Evolutionary conservation across 2,329 filamentous ascomycete species (phyloP).

Genomic region (Penicillium aurantiogriseum): DNA sequence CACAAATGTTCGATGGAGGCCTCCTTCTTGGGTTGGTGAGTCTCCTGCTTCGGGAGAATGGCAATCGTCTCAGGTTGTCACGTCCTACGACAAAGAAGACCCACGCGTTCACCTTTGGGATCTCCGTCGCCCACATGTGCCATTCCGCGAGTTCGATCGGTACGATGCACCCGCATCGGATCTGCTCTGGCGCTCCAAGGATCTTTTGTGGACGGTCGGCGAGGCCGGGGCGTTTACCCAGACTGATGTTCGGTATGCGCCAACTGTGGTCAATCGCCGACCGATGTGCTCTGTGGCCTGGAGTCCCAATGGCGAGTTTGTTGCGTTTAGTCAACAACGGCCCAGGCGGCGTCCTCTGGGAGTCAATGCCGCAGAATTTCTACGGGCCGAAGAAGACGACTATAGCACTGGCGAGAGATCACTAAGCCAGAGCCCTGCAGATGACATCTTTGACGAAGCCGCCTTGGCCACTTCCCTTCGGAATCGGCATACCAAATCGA

Average conservation of each 20-base stretch:
- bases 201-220: slow-evolving; percentile 64
- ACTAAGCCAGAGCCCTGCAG: slow-evolving; percentile 53
- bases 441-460: slow-evolving; percentile 58
- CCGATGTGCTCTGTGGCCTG: slow-evolving; percentile 57
- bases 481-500: slow-evolving; percentile 47
- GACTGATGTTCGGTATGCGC: slow-evolving; percentile 59
- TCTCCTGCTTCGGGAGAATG: slow-evolving; percentile 52
- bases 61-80: slow-evolving; percentile 62
- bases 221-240: slow-evolving; percentile 62
- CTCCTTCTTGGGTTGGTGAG: slow-evolving; percentile 56
- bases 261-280: slow-evolving; percentile 58
- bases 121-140: slow-evolving; percentile 60
- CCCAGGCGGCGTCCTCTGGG: slow-evolving; percentile 44
- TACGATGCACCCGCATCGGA: slow-evolving; percentile 58
- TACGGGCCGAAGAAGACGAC: slow-evolving; percentile 43
- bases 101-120: slow-evolving; percentile 64
- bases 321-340: slow-evolving; percentile 55
- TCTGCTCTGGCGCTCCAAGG: slow-evolving; percentile 63
- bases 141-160: slow-evolving; percentile 60
- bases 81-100: slow-evolving; percentile 62
- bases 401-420: slow-evolving; percentile 48
- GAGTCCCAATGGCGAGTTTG: slow-evolving; percentile 57
- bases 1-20: slow-evolving; percentile 62
- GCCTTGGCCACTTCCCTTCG: slow-evolving; percentile 52
- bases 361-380: slow-evolving; percentile 42